Percentiles rank a stretch among this genome's conserved stretches.
Evolutionary conservation across 768 basidiomycete species (phyloP).

Genomic region (Tulasnella sp.): DNA sequence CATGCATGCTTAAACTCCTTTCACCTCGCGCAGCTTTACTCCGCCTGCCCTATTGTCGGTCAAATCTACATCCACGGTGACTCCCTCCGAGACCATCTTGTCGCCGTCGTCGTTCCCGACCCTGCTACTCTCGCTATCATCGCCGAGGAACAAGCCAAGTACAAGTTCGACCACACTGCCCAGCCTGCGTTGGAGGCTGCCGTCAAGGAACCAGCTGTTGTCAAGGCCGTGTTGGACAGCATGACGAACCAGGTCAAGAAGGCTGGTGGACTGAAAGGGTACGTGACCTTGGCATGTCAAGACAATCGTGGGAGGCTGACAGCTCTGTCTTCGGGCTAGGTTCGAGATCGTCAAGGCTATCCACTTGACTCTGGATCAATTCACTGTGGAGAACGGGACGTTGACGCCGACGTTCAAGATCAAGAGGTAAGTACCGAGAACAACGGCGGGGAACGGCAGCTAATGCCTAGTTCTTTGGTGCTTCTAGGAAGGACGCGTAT

Average conservation of each 20-base stretch:
- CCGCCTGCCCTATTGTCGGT: slow-evolving; percentile 60
- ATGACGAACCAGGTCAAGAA: slow-evolving; percentile 60
- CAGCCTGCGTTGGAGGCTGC: slow-evolving; percentile 48
- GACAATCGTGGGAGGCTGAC: slow-evolving; percentile 2
- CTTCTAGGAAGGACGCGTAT: slow-evolving; percentile 19
- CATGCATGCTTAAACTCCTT: background rate
- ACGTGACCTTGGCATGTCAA: slow-evolving; percentile 30
- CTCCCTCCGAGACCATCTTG: slow-evolving; percentile 75
- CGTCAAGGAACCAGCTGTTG: slow-evolving; percentile 58
- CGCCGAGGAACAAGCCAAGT: slow-evolving; percentile 48
- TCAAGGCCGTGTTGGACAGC: slow-evolving; percentile 49
- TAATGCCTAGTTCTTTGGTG: background rate
- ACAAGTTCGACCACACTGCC: slow-evolving; percentile 47
- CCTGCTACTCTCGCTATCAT: slow-evolving; percentile 64
- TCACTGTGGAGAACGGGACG: slow-evolving; percentile 73
- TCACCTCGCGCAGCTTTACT: slow-evolving; percentile 44
- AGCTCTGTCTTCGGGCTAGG: slow-evolving; percentile 40
- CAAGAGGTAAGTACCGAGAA: slow-evolving; percentile 9
- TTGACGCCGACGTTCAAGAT: slow-evolving; percentile 91
- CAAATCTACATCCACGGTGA: slow-evolving; percentile 91
- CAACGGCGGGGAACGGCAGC: background rate
- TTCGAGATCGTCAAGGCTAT: slow-evolving; percentile 85
- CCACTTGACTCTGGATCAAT: slow-evolving; percentile 65
- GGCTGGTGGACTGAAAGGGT: slow-evolving; percentile 67
- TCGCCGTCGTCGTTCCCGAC: slow-evolving; percentile 82